Percentiles rank a stretch among this genome's conserved stretches.
Evolutionary conservation across 805 yeast genomes (phyloP).

Genomic region (Kluyveromyces siamensis): DNA sequence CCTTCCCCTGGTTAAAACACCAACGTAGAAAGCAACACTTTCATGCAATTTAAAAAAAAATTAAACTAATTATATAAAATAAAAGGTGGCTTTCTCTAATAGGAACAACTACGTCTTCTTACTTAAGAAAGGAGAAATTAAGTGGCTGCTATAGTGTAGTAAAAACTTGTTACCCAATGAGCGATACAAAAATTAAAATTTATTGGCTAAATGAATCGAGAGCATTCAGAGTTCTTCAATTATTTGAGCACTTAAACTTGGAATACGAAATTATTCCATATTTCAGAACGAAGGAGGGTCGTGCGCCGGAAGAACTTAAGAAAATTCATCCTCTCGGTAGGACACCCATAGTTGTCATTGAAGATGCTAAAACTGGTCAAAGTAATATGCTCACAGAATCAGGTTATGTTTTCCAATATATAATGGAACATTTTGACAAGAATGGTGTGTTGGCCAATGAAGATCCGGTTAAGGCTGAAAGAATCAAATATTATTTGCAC

Average conservation of each 20-base stretch:
- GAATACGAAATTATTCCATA: conserved; percentile 47
- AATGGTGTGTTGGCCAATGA: conserved; percentile 31
- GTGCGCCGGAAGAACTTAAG: conserved; percentile 42
- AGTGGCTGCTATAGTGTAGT: too few species aligned
- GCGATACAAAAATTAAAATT: conserved; percentile 10
- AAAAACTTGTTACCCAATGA: background rate
- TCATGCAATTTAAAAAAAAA: too few species aligned
- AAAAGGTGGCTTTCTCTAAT: too few species aligned
- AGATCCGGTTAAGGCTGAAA: conserved; percentile 32
- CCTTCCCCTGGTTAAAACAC: too few species aligned
- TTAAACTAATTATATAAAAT: too few species aligned
- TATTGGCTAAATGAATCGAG: conserved; percentile 37
- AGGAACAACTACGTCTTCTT: too few species aligned
- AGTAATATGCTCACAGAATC: conserved; percentile 43
- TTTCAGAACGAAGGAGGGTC: conserved; percentile 38
- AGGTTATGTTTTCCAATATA: conserved; percentile 47
- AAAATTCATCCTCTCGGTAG: conserved; percentile 56
- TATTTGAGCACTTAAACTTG: conserved; percentile 49
- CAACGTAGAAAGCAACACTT: too few species aligned
- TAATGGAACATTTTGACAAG: conserved; percentile 42
- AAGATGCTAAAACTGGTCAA: conserved; percentile 24
- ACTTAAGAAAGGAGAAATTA: too few species aligned
- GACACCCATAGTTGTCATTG: conserved; percentile 48
- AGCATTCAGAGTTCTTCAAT: conserved; percentile 53
- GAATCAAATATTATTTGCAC: conserved; percentile 44